These are phyloP conservation scores for Alternaria tenuissima DNA, from an alignment of 2,329 filamentous ascomycete genomes.

Conservation along the genomic window DNA sequence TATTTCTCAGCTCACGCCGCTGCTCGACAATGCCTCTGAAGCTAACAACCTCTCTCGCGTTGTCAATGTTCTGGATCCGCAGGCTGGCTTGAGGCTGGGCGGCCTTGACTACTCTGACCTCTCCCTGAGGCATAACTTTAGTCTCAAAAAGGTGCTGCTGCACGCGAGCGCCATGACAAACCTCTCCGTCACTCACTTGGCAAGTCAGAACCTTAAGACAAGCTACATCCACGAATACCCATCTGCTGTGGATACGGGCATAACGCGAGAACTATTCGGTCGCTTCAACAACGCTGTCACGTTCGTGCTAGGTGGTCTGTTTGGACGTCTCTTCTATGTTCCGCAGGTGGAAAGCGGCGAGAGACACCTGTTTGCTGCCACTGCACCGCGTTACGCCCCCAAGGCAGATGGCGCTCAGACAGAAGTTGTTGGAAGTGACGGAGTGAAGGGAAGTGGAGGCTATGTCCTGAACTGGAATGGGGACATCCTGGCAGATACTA, in stretches of 20 bases:
- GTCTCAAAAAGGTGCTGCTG: constrained; percentile 32
- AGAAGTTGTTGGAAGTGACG: constrained; percentile 31
- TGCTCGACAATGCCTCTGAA: constrained; percentile 38
- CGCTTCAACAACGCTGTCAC: constrained; percentile 12
- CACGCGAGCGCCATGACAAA: constrained; percentile 40
- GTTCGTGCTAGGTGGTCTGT: constrained; percentile 5
- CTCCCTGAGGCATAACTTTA: constrained; percentile 35
- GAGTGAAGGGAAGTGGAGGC: constrained; percentile 34
- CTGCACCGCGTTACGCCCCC: constrained; percentile 36
- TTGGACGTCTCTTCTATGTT: constrained; percentile 32
- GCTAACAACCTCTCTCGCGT: constrained; percentile 37
- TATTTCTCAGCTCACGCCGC: constrained; percentile 49
- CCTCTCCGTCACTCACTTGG: constrained; percentile 35
- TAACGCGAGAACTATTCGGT: constrained; percentile 21
- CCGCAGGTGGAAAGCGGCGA: constrained; percentile 42
- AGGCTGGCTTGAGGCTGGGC: constrained; percentile 19
- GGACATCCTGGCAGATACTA: constrained; percentile 28
- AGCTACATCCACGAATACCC: constrained; percentile 43
- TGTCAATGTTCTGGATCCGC: constrained; percentile 41
- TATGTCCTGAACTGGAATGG: constrained; percentile 40
- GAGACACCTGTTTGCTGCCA: constrained; percentile 44
- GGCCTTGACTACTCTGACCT: constrained; percentile 37
- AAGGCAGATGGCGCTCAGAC: constrained; percentile 16
- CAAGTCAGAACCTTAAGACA: constrained; percentile 27
- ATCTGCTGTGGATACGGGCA: constrained; percentile 33